Evolutionary conservation across 371 early-diverging fungal species (phyloP).

Genomic region (Dichotomocladium elegans): DNA sequence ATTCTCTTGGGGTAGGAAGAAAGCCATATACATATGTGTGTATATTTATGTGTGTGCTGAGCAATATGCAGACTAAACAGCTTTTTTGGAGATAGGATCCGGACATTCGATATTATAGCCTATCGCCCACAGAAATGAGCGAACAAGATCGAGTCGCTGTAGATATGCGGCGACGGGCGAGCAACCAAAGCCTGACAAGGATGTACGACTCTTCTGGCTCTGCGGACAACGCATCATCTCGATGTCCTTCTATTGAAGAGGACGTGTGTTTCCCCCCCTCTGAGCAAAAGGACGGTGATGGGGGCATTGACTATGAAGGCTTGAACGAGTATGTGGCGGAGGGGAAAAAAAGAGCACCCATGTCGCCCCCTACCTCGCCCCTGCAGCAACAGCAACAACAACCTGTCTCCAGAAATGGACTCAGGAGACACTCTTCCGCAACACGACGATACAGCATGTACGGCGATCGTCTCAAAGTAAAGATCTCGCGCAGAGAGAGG

Average conservation of each 20-base stretch:
- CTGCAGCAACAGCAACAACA: neutral
- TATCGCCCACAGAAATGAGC: conserved; percentile 2
- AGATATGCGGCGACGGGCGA: conserved; percentile 7
- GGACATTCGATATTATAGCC: conserved; percentile 1
- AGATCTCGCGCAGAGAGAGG: neutral
- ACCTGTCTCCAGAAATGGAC: neutral
- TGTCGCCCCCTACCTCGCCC: neutral
- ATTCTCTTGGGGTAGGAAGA: neutral
- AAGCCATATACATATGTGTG: neutral
- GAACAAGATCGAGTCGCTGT: conserved; percentile 1
- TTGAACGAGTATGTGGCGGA: conserved; percentile 8
- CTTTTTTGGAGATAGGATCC: neutral
- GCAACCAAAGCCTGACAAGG: neutral
- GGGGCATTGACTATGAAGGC: conserved; percentile 27
- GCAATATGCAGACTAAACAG: too few species aligned
- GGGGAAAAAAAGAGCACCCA: neutral
- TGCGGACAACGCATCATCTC: conserved; percentile 12
- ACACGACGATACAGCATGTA: conserved; percentile 14
- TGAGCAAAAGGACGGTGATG: conserved; percentile 22
- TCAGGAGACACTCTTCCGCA: neutral
- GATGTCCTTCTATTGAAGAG: conserved; percentile 22
- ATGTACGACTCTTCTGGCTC: conserved; percentile 1
- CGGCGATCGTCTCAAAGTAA: conserved; percentile 12
- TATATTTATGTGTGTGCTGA: neutral
- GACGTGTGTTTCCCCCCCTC: conserved; percentile 43